phyloP scores from a whole-genome alignment of 2,329 filamentous ascomycete species.

The Beauveria pseudobassiana region DNA sequence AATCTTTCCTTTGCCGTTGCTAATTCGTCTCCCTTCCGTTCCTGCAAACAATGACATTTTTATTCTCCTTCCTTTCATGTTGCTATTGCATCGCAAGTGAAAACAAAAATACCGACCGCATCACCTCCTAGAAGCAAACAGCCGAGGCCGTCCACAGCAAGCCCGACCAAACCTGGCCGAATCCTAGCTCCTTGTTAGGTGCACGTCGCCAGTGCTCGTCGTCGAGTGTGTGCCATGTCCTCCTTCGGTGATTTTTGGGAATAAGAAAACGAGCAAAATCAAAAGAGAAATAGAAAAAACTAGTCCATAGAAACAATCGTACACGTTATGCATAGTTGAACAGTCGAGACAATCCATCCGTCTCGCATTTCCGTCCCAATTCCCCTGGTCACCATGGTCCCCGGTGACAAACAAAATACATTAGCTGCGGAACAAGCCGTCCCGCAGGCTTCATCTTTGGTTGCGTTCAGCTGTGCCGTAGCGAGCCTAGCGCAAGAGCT shows the following conservation, averaged over 20 bases:
- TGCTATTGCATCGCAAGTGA: slow-evolving; percentile 10
- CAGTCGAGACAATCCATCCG: slow-evolving; percentile 11
- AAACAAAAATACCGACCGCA: slow-evolving; percentile 11
- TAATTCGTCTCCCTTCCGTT: slow-evolving; percentile 11
- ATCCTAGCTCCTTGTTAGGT: not conserved
- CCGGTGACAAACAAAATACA: slow-evolving; percentile 8
- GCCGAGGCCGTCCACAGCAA: slow-evolving; percentile 8
- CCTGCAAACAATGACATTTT: slow-evolving; percentile 9
- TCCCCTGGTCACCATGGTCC: not conserved
- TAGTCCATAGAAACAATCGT: slow-evolving; percentile 14
- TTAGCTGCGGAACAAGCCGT: not conserved
- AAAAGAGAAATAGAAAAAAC: slow-evolving; percentile 11
- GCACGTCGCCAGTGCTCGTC: slow-evolving; percentile 1
- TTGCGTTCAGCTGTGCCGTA: not conserved
- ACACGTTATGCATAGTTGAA: slow-evolving; percentile 14
- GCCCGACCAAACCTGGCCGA: not conserved
- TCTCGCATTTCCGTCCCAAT: slow-evolving; percentile 9
- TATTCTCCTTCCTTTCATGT: slow-evolving; percentile 7
- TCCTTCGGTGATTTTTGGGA: slow-evolving; percentile 5
- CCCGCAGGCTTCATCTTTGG: not conserved
- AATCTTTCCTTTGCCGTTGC: slow-evolving; percentile 11
- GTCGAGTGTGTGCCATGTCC: not conserved
- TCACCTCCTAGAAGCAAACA: slow-evolving; percentile 8
- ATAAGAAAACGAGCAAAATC: slow-evolving; percentile 13
- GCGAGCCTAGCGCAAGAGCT: slow-evolving; percentile 1